Evolutionary conservation across 2,329 filamentous ascomycete species (phyloP).

Genomic region (Gnomoniopsis sp.): DNA sequence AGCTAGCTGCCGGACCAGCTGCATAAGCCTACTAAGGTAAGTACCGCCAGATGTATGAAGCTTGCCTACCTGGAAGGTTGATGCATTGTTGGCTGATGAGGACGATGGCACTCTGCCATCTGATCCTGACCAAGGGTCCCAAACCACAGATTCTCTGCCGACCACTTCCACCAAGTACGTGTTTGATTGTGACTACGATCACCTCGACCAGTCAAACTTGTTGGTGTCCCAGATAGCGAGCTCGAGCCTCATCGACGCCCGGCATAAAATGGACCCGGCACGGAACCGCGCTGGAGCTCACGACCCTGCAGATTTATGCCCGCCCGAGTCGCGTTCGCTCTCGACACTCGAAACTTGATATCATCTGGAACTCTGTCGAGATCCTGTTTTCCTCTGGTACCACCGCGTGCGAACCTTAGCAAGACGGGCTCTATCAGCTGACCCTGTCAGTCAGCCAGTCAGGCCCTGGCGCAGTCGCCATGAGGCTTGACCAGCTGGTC

Average conservation of each 20-base stretch:
- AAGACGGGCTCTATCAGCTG: not conserved
- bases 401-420: not conserved
- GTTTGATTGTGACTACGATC: too few species aligned
- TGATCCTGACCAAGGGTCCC: too few species aligned
- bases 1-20: not conserved
- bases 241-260: not conserved
- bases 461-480: not conserved
- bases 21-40: too few species aligned
- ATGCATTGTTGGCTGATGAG: not conserved
- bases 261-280: not conserved
- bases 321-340: not conserved
- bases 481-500: not conserved
- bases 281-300: not conserved
- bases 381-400: not conserved
- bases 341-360: too few species aligned
- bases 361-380: not conserved
- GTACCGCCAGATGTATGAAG: not conserved
- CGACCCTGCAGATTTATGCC: not conserved
- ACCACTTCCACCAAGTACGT: not conserved
- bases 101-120: not conserved
- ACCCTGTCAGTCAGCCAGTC: not conserved
- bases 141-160: not conserved
- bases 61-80: too few species aligned
- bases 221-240: not conserved
- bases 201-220: too few species aligned